A percentile compares a stretch with the other conserved stretches of the same genome.
phyloP scores from a whole-genome alignment of 352 stramenopile species.

The Phytophthora pisi region DNA sequence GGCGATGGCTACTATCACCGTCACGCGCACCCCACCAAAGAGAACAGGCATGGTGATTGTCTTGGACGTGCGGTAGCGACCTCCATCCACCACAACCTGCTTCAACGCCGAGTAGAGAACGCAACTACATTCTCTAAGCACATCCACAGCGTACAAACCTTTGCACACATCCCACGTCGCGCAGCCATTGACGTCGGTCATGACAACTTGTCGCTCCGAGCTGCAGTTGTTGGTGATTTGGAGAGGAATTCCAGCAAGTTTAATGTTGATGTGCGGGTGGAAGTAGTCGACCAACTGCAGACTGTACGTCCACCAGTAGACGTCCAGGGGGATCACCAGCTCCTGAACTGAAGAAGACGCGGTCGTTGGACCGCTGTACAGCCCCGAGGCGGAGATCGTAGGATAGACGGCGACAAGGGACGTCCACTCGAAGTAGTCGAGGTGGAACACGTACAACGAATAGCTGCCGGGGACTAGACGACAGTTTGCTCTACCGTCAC shows the following conservation, averaged over 20 bases:
- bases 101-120: constrained; percentile 75
- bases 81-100: constrained; percentile 69
- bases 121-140: constrained; percentile 55
- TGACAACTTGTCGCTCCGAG: constrained; percentile 47
- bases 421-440: constrained; percentile 79
- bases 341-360: constrained; percentile 46
- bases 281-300: constrained; percentile 80
- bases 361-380: constrained; percentile 36
- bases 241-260: constrained; percentile 53
- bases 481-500: constrained; percentile 41
- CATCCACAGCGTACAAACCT: constrained; percentile 63
- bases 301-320: constrained; percentile 64
- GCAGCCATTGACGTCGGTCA: constrained; percentile 46
- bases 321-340: constrained; percentile 60
- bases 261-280: constrained; percentile 45
- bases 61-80: constrained; percentile 49
- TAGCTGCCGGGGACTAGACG: constrained; percentile 62
- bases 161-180: constrained; percentile 63
- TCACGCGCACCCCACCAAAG: constrained; percentile 55
- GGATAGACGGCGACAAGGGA: constrained; percentile 64
- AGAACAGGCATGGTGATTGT: constrained; percentile 66
- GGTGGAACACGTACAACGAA: constrained; percentile 72
- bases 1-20: constrained; percentile 26
- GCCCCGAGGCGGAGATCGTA: constrained; percentile 44
- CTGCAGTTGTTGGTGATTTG: constrained; percentile 65